Percentiles rank a stretch among this genome's conserved stretches.
phyloP scores from a whole-genome alignment of 2,329 filamentous ascomycete species.

The Colletotrichum ledebouriae region DNA sequence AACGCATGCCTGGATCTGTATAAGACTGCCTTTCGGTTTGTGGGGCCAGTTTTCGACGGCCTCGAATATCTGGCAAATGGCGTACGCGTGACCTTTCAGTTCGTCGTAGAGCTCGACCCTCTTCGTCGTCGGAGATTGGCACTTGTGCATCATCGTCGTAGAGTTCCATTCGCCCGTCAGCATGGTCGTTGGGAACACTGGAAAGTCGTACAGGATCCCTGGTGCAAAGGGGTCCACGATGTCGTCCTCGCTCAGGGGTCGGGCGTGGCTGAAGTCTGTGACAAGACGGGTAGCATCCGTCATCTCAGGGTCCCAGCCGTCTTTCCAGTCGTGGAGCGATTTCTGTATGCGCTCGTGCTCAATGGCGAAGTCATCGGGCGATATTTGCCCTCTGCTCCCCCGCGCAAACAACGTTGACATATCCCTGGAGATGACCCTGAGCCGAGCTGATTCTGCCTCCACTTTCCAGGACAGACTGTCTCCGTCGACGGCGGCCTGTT shows the following conservation, averaged over 20 bases:
- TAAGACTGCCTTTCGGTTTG: constrained; percentile 76
- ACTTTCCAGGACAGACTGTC: constrained; percentile 70
- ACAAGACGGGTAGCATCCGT: constrained; percentile 73
- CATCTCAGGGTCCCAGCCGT: constrained; percentile 71
- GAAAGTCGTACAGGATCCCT: constrained; percentile 77
- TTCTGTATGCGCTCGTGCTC: constrained; percentile 70
- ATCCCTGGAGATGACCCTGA: constrained; percentile 82
- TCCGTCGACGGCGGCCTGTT: constrained; percentile 71
- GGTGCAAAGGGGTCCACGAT: constrained; percentile 81
- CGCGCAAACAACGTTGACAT: constrained; percentile 83
- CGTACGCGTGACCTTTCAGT: constrained; percentile 73
- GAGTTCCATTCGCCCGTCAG: constrained; percentile 83
- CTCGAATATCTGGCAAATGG: constrained; percentile 84
- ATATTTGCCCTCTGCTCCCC: constrained; percentile 73
- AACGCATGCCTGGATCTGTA: constrained; percentile 81
- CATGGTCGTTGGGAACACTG: constrained; percentile 81
- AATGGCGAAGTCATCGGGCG: constrained; percentile 71
- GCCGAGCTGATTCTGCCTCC: constrained; percentile 73
- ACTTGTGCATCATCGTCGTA: constrained; percentile 83
- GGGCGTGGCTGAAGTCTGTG: constrained; percentile 70
- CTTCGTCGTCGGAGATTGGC: constrained; percentile 73
- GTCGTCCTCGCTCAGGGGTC: constrained; percentile 69
- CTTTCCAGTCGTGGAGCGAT: constrained; percentile 64
- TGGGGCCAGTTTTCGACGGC: constrained; percentile 79
- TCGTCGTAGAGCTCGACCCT: constrained; percentile 65